phyloP scores from a whole-genome alignment of 1,284 basidiomycete species.

The Coniophora puteana region DNA sequence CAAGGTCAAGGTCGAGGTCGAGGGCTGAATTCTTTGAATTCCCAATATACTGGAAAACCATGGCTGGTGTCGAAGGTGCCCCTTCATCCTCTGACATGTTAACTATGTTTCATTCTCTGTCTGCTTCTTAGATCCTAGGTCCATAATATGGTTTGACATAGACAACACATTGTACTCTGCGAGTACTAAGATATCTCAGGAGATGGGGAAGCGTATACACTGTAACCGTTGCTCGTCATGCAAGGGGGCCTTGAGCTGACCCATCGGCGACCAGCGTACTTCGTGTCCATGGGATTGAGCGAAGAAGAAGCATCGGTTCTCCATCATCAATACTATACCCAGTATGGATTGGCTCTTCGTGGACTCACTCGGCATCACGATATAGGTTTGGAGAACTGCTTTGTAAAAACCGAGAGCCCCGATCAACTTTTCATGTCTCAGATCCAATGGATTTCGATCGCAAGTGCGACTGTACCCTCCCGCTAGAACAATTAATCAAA shows the following conservation, averaged over 20 bases:
- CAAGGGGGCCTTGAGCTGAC: no score
- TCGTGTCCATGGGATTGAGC: constrained; percentile 63
- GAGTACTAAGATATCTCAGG: constrained; percentile 69
- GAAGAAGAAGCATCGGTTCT: constrained; percentile 71
- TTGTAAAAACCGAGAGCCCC: background rate
- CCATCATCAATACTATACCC: constrained; percentile 73
- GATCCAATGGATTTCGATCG: constrained; percentile 86
- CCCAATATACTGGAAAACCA: no score
- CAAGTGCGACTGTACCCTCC: constrained; percentile 81
- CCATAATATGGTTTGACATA: constrained; percentile 79
- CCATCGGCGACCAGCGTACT: constrained; percentile 56
- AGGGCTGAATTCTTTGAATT: no score
- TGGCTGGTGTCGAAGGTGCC: no score
- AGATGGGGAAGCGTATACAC: constrained; percentile 81
- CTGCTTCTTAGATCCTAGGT: constrained; percentile 42
- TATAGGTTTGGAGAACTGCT: constrained; percentile 51
- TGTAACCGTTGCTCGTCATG: constrained; percentile 45
- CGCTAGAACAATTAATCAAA: constrained; percentile 76
- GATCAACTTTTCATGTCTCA: constrained; percentile 21
- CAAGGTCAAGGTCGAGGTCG: no score
- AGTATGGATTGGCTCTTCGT: constrained; percentile 83
- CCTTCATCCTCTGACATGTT: background rate
- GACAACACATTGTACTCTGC: constrained; percentile 86
- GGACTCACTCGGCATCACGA: constrained; percentile 78
- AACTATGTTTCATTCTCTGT: background rate